A percentile compares a stretch with the other conserved stretches of the same genome.
Evolutionary conservation across 164 flowering plant genomes (phyloP).

Genomic region (Aristolochia californica): DNA sequence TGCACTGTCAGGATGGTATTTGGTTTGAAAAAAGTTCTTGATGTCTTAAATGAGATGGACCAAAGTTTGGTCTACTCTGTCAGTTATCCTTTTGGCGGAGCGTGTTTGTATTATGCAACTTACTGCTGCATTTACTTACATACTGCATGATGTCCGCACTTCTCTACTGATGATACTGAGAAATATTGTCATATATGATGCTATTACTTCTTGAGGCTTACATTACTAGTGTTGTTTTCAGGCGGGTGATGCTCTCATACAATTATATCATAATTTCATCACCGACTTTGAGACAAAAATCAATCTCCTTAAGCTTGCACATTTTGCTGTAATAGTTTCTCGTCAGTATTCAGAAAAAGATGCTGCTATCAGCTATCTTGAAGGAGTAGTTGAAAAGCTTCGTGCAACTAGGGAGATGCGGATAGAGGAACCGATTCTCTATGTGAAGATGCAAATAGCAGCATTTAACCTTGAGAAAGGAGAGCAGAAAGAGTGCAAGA

Average conservation of each 20-base stretch:
- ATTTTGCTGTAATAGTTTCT: conserved; percentile 88
- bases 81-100: too few species aligned
- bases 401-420: conserved; percentile 60
- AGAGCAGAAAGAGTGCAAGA: conserved; percentile 80
- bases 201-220: too few species aligned
- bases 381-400: conserved; percentile 80
- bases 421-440: conserved; percentile 77
- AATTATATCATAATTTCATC: conserved; percentile 84
- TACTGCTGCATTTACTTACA: too few species aligned
- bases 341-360: conserved; percentile 77
- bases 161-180: not conserved
- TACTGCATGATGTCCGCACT: not conserved
- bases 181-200: too few species aligned
- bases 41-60: too few species aligned
- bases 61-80: too few species aligned
- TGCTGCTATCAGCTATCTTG: conserved; percentile 78
- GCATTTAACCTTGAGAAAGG: conserved; percentile 60
- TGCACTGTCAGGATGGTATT: too few species aligned
- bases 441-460: conserved; percentile 85
- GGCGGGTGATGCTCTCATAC: conserved; percentile 91
- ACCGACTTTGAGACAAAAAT: conserved; percentile 94
- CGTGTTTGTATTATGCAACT: too few species aligned
- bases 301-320: conserved; percentile 96
- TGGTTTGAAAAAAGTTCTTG: too few species aligned
- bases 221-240: conserved; percentile 18